Percentiles rank a stretch among this genome's conserved stretches.
These are phyloP conservation scores for Rachicladosporium sp. DNA, from an alignment of 2,329 filamentous ascomycete genomes.

Conservation along the genomic window DNA sequence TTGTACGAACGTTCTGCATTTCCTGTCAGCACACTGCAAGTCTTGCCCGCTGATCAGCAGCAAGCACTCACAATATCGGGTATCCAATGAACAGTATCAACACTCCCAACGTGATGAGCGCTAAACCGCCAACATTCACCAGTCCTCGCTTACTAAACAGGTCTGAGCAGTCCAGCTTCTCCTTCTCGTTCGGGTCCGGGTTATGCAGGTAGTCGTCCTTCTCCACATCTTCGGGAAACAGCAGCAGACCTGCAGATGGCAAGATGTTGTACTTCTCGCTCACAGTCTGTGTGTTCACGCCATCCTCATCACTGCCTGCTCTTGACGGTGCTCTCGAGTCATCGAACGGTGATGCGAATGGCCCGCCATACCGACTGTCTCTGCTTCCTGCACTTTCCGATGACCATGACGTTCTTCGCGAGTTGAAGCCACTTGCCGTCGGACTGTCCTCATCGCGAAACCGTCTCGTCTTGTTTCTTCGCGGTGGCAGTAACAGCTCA, in stretches of 20 bases:
- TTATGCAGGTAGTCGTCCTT: constrained; percentile 64
- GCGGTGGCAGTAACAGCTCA: constrained; percentile 40
- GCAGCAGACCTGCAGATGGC: constrained; percentile 51
- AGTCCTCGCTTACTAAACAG: constrained; percentile 53
- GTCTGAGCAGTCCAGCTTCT: constrained; percentile 45
- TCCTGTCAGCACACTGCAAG: not conserved
- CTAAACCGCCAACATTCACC: constrained; percentile 51
- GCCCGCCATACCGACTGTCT: constrained; percentile 37
- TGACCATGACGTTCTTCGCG: constrained; percentile 53
- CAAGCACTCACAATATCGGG: constrained; percentile 49
- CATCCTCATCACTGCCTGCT: constrained; percentile 51
- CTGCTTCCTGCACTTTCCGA: constrained; percentile 43
- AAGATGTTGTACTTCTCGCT: constrained; percentile 62
- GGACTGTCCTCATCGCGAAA: constrained; percentile 43
- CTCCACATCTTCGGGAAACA: constrained; percentile 61
- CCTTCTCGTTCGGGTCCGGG: constrained; percentile 52
- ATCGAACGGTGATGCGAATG: constrained; percentile 44
- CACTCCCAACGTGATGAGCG: constrained; percentile 47
- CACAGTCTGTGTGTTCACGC: constrained; percentile 59
- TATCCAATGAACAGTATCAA: constrained; percentile 57
- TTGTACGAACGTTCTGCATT: constrained; percentile 4
- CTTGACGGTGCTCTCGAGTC: constrained; percentile 48
- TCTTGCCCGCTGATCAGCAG: not conserved
- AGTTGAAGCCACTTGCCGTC: constrained; percentile 40
- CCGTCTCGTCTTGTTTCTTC: constrained; percentile 34